Percentiles rank a stretch among this genome's conserved stretches.
phyloP scores from a whole-genome alignment of 768 basidiomycete species.

The Hygrocybe coccinea region DNA sequence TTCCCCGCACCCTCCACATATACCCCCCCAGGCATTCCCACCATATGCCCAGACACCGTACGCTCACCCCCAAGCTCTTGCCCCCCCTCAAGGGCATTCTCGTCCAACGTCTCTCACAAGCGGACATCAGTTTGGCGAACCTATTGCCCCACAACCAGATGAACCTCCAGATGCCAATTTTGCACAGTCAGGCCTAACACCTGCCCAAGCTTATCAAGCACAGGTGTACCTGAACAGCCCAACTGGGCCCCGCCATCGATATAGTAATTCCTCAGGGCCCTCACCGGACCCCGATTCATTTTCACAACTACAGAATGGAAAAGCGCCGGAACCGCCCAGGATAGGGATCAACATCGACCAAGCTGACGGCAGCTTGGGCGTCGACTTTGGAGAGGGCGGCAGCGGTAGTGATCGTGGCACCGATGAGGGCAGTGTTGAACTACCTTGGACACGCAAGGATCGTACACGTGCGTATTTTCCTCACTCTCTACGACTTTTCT shows the following conservation, averaged over 20 bases:
- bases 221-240: slow-evolving; percentile 57
- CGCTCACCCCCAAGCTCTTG: slow-evolving; percentile 29
- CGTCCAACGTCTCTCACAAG: slow-evolving; percentile 51
- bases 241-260: slow-evolving; percentile 22
- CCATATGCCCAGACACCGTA: slow-evolving; percentile 25
- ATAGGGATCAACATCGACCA: slow-evolving; percentile 45
- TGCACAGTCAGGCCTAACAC: slow-evolving; percentile 57
- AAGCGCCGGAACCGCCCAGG: slow-evolving; percentile 29
- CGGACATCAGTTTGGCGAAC: slow-evolving; percentile 37
- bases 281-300: slow-evolving; percentile 14
- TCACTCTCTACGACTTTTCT: slow-evolving; percentile 25
- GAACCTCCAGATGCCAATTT: slow-evolving; percentile 45
- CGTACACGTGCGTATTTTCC: slow-evolving; percentile 26
- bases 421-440: slow-evolving; percentile 50
- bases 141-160: slow-evolving; percentile 44
- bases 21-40: slow-evolving; percentile 19
- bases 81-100: slow-evolving; percentile 36
- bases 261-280: slow-evolving; percentile 26
- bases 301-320: slow-evolving; percentile 18
- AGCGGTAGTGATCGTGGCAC: slow-evolving; percentile 39
- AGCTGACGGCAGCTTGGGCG: slow-evolving; percentile 52
- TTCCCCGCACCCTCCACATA: slow-evolving; percentile 22
- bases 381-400: slow-evolving; percentile 45
- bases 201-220: slow-evolving; percentile 77
- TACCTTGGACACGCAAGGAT: slow-evolving; percentile 52